Conservation (phyloP, 768 basidiomycete genomes). For the Botryobasidium botryosum region DNA sequence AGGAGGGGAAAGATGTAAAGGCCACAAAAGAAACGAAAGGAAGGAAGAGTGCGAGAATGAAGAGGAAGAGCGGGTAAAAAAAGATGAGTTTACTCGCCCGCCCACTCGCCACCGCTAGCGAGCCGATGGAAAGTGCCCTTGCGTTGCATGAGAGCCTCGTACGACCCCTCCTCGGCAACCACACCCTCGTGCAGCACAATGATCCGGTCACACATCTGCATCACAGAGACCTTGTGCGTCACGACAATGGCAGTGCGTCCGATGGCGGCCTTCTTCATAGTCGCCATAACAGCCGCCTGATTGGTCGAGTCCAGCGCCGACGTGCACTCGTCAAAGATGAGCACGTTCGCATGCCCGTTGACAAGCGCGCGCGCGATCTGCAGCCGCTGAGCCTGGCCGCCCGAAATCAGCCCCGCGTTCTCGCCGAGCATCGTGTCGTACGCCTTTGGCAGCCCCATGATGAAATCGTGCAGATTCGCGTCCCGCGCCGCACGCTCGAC, state of each 20-base stretch:
- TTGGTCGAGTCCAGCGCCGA: constrained; percentile 76
- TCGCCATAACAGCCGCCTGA: constrained; percentile 65
- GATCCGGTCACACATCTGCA: constrained; percentile 85
- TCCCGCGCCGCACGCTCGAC: constrained; percentile 53
- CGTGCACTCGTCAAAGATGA: constrained; percentile 94
- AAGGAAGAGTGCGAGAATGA: background rate
- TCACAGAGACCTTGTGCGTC: constrained; percentile 81
- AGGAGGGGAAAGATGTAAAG: too few relatives aligned
- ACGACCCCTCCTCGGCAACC: constrained; percentile 64
- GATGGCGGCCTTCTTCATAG: constrained; percentile 44
- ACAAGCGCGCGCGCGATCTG: constrained; percentile 87
- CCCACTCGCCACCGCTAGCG: constrained; percentile 65
- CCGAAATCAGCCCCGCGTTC: constrained; percentile 80
- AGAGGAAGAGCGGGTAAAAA: background rate
- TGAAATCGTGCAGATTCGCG: constrained; percentile 78
- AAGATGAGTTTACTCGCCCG: constrained; percentile 3
- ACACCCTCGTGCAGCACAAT: constrained; percentile 63
- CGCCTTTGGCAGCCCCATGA: constrained; percentile 58
- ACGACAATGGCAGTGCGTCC: constrained; percentile 78
- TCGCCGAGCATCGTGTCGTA: constrained; percentile 84
- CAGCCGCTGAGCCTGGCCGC: constrained; percentile 87
- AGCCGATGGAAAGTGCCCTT: constrained; percentile 61
- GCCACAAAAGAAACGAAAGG: too few relatives aligned
- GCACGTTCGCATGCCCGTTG: constrained; percentile 40
- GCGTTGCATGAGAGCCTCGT: constrained; percentile 46